Evolutionary conservation across 495 filamentous ascomycete genomes (phyloP).

Genomic region (Penicillium canescens): DNA sequence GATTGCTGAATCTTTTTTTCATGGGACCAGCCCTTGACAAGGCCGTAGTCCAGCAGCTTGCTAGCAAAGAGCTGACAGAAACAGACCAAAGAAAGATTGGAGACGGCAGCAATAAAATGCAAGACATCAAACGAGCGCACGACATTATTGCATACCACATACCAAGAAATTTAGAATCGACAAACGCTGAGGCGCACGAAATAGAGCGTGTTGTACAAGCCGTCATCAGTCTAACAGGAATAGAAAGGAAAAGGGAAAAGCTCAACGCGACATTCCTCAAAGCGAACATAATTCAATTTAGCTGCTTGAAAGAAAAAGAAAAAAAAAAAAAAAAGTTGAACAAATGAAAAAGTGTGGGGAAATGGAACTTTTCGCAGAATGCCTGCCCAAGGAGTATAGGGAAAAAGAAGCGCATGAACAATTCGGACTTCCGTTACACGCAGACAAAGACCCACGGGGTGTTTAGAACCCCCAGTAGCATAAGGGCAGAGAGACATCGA

Average conservation of each 20-base stretch:
- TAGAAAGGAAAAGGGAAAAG: slow-evolving; percentile 24
- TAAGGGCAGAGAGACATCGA: slow-evolving; percentile 21
- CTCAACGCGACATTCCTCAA: slow-evolving; percentile 36
- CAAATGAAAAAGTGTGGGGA: slow-evolving; percentile 36
- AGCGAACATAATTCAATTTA: slow-evolving; percentile 47
- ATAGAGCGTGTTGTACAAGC: slow-evolving; percentile 30
- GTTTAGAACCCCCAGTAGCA: slow-evolving; percentile 17
- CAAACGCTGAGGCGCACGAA: slow-evolving; percentile 26
- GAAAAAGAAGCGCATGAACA: slow-evolving; percentile 39
- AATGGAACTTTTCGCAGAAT: slow-evolving; percentile 51
- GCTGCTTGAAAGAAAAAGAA: slow-evolving; percentile 38
- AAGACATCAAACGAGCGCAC: slow-evolving; percentile 15
- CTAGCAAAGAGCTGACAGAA: slow-evolving; percentile 4
- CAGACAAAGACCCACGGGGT: slow-evolving; percentile 34
- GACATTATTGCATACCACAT: slow-evolving; percentile 8
- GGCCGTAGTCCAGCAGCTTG: neutral
- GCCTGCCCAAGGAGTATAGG: slow-evolving; percentile 49
- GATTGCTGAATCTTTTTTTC: neutral
- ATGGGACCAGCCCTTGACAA: slow-evolving; percentile 3
- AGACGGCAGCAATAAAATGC: slow-evolving; percentile 12
- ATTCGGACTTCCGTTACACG: slow-evolving; percentile 42
- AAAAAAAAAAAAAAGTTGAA: slow-evolving; percentile 35
- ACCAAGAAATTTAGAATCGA: slow-evolving; percentile 14
- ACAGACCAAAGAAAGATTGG: slow-evolving; percentile 9
- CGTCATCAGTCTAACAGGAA: slow-evolving; percentile 26